These are phyloP conservation scores for Boletus eberwhitei DNA, from an alignment of 768 basidiomycete species.

Conservation along the genomic window DNA sequence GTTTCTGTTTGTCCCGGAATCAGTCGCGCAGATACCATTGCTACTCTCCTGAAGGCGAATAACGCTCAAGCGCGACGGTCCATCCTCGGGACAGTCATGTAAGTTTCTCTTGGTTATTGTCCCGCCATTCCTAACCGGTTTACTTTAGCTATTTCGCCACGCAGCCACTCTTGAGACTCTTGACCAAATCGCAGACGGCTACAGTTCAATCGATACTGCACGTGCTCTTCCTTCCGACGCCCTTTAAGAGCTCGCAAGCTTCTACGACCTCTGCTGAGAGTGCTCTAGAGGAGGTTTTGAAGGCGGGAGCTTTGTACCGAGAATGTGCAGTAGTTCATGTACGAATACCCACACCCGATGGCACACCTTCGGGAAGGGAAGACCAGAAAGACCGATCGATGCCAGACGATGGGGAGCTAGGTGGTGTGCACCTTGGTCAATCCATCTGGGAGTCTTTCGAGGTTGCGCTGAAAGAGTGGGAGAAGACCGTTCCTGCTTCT, in stretches of 20 bases:
- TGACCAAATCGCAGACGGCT: conserved; percentile 63
- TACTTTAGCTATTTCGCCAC: conserved; percentile 57
- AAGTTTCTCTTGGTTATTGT: conserved; percentile 17
- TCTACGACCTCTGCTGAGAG: conserved; percentile 6
- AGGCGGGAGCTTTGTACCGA: conserved; percentile 73
- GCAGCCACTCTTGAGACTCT: conserved; percentile 62
- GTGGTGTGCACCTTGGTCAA: conserved; percentile 65
- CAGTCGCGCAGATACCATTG: conserved; percentile 66
- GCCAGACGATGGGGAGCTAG: conserved; percentile 65
- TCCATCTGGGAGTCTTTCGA: conserved; percentile 79
- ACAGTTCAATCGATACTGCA: conserved; percentile 79
- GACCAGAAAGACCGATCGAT: conserved; percentile 36
- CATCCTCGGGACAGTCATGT: conserved; percentile 49
- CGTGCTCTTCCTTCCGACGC: conserved; percentile 76
- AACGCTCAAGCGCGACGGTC: conserved; percentile 36
- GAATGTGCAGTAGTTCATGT: conserved; percentile 67
- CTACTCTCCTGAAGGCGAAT: conserved; percentile 35
- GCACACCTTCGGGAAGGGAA: conserved; percentile 21
- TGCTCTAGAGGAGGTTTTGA: conserved; percentile 59
- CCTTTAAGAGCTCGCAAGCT: conserved; percentile 54
- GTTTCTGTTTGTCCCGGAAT: conserved; percentile 75
- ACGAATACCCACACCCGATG: conserved; percentile 32
- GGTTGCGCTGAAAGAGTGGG: conserved; percentile 63
- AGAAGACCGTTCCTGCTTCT: conserved; percentile 33
- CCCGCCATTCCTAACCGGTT: background rate